A percentile compares a stretch with the other conserved stretches of the same genome.
phyloP scores from a whole-genome alignment of 176 grass and related monocot species.

The Zizania latifolia region DNA sequence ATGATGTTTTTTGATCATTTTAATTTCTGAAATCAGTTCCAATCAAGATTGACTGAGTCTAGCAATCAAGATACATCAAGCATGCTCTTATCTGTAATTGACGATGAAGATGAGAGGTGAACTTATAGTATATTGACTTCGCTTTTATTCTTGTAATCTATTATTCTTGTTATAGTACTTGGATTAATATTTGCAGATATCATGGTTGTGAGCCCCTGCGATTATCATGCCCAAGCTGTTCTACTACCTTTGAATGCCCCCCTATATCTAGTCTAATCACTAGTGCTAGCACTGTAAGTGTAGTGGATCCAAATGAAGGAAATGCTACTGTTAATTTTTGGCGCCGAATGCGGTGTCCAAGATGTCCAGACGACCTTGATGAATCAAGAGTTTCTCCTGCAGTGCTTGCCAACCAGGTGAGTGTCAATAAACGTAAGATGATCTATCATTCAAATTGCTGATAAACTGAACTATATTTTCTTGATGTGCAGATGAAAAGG shows the following conservation, averaged over 20 bases:
- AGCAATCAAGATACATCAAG: conserved; percentile 62
- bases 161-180: conserved; percentile 27
- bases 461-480: conserved; percentile 19
- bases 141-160: background rate
- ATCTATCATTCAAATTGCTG: conserved; percentile 1
- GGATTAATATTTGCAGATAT: conserved; percentile 59
- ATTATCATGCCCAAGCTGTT: conserved; percentile 83
- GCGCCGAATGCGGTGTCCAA: conserved; percentile 61
- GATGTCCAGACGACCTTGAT: conserved; percentile 64
- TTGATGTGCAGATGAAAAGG: conserved; percentile 71
- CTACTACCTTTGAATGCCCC: conserved; percentile 73
- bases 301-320: conserved; percentile 39
- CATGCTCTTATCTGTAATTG: conserved; percentile 61
- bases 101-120: conserved; percentile 78
- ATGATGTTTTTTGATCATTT: conserved; percentile 26
- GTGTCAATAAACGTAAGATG: background rate
- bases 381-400: conserved; percentile 55
- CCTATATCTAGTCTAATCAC: conserved; percentile 74
- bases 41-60: conserved; percentile 55
- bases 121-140: conserved; percentile 21
- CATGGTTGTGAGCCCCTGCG: conserved; percentile 71
- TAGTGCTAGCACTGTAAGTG: conserved; percentile 25
- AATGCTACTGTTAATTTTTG: conserved; percentile 70
- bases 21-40: conserved; percentile 53
- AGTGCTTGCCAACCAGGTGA: conserved; percentile 86